phyloP scores from a whole-genome alignment of 305 asterid genomes.

The Caryopteris hybrid region DNA sequence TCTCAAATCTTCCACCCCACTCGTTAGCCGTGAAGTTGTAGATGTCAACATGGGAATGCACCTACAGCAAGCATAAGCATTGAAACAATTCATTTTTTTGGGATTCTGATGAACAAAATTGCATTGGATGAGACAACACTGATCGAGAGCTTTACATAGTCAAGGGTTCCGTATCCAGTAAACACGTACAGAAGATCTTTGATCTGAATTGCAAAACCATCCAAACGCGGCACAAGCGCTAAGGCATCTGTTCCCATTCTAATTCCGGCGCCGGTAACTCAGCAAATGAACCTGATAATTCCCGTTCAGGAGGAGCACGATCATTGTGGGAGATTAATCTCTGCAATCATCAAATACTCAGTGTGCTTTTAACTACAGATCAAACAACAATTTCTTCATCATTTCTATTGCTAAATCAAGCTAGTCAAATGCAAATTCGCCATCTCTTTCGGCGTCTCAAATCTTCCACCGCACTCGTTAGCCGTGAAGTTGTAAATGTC shows the following conservation, averaged over 20 bases:
- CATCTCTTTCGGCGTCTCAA: constrained; percentile 65
- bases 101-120: neutral
- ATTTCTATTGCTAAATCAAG: too few relatives aligned
- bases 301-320: constrained; percentile 30
- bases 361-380: neutral
- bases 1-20: constrained; percentile 44
- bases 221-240: constrained; percentile 81
- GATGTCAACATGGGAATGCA: constrained; percentile 75
- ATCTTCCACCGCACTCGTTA: constrained; percentile 40
- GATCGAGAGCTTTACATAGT: constrained; percentile 39
- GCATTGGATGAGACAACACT: neutral
- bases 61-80: constrained; percentile 29
- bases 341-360: constrained; percentile 24
- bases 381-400: neutral
- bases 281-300: constrained; percentile 54
- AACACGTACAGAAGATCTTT: constrained; percentile 55
- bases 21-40: too few relatives aligned
- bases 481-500: too few relatives aligned
- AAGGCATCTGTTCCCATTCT: constrained; percentile 77
- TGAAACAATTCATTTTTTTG: neutral
- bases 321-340: constrained; percentile 8
- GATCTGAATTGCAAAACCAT: constrained; percentile 69
- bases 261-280: constrained; percentile 71
- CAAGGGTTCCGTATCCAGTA: constrained; percentile 54
- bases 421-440: constrained; percentile 40